Conservation (phyloP, 768 basidiomycete species). For the Myochromella boudieri region DNA sequence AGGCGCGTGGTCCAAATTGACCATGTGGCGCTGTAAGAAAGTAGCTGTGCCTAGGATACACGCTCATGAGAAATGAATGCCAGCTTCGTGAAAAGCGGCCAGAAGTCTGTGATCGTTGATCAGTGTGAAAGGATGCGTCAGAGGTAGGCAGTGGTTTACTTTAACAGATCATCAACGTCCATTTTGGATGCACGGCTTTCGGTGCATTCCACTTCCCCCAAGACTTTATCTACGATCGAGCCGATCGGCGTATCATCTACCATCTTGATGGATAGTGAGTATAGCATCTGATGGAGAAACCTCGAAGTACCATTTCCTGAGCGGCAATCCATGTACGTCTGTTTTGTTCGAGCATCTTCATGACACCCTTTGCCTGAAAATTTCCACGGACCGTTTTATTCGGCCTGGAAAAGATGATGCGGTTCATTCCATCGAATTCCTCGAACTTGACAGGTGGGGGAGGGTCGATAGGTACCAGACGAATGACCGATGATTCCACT, state of each 20-base stretch:
- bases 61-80: slow-evolving; percentile 67
- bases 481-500: slow-evolving; percentile 91
- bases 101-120: slow-evolving; percentile 46
- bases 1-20: neutral
- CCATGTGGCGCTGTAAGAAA: neutral
- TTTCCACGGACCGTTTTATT: slow-evolving; percentile 91
- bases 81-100: slow-evolving; percentile 72
- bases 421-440: slow-evolving; percentile 93
- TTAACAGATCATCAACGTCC: slow-evolving; percentile 88
- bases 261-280: slow-evolving; percentile 32
- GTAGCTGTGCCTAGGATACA: too few relatives aligned
- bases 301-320: slow-evolving; percentile 53
- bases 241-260: slow-evolving; percentile 73
- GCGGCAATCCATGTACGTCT: slow-evolving; percentile 90
- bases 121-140: slow-evolving; percentile 3
- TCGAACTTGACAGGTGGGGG: slow-evolving; percentile 95
- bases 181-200: slow-evolving; percentile 90
- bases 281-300: neutral
- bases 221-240: slow-evolving; percentile 67
- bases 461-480: slow-evolving; percentile 89
- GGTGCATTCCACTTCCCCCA: slow-evolving; percentile 67
- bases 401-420: slow-evolving; percentile 85
- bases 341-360: slow-evolving; percentile 93
- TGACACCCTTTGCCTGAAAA: slow-evolving; percentile 92
- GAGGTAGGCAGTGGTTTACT: slow-evolving; percentile 45